A percentile compares a stretch with the other conserved stretches of the same genome.
These are phyloP conservation scores for Sarocladium oryzae DNA, from an alignment of 2,329 filamentous ascomycete species.

Conservation along the genomic window DNA sequence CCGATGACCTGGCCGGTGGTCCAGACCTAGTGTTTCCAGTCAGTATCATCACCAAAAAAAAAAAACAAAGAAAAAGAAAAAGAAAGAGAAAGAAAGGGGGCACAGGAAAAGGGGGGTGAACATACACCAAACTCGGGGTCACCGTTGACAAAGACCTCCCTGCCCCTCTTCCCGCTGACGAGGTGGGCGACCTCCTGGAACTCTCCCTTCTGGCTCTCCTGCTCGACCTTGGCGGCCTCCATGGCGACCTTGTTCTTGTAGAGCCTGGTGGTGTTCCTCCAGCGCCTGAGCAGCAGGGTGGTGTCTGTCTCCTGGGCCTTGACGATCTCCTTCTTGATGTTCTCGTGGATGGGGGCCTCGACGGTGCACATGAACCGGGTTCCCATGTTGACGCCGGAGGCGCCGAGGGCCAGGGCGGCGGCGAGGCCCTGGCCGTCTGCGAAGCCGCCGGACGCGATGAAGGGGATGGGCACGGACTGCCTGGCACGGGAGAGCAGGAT, in stretches of 20 bases:
- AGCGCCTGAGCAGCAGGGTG: slow-evolving; percentile 76
- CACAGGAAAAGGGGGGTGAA: slow-evolving; percentile 17
- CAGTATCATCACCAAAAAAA: slow-evolving; percentile 9
- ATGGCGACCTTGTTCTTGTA: slow-evolving; percentile 86
- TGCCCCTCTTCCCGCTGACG: slow-evolving; percentile 84
- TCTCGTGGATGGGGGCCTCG: slow-evolving; percentile 85
- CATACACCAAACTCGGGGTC: slow-evolving; percentile 84
- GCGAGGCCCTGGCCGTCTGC: slow-evolving; percentile 91
- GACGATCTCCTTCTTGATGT: slow-evolving; percentile 92
- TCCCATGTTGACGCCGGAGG: slow-evolving; percentile 96
- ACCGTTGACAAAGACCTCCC: slow-evolving; percentile 86
- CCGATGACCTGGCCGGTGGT: slow-evolving; percentile 95
- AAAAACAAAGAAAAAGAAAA: too few relatives aligned
- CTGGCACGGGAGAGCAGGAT: slow-evolving; percentile 80
- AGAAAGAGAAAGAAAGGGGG: not conserved
- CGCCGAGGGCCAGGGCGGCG: slow-evolving; percentile 81
- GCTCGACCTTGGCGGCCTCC: slow-evolving; percentile 76
- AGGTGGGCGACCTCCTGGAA: slow-evolving; percentile 83
- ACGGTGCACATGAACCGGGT: slow-evolving; percentile 96
- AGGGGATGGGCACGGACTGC: slow-evolving; percentile 77
- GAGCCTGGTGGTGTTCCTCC: slow-evolving; percentile 86
- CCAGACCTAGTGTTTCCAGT: slow-evolving; percentile 63
- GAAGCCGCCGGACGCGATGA: slow-evolving; percentile 94
- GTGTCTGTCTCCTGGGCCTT: slow-evolving; percentile 86
- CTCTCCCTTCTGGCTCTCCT: slow-evolving; percentile 73